Percentiles rank a stretch among this genome's conserved stretches.
Evolutionary conservation across 495 filamentous ascomycete genomes (phyloP).

Genomic region (Sphaerosporella brunnea): DNA sequence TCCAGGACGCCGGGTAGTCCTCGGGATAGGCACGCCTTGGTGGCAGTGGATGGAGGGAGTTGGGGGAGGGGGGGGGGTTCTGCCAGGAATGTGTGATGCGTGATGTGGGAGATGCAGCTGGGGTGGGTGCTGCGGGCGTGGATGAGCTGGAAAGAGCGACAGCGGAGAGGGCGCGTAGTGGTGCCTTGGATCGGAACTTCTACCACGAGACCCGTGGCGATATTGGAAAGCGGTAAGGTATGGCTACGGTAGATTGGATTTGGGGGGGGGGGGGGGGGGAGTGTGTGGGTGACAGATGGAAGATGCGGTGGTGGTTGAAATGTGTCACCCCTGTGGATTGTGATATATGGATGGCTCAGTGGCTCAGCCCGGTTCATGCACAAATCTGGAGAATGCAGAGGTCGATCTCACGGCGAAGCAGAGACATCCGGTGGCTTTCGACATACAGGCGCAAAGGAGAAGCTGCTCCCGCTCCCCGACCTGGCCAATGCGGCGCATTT

Average conservation of each 20-base stretch:
- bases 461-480: too few relatives aligned
- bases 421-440: too few relatives aligned
- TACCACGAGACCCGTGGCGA: not conserved
- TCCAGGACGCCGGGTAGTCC: constrained; percentile 13
- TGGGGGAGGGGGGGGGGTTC: not conserved
- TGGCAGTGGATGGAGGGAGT: not conserved
- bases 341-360: too few relatives aligned
- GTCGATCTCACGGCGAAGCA: too few relatives aligned
- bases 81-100: not conserved
- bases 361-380: too few relatives aligned
- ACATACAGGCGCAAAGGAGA: too few relatives aligned
- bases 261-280: not conserved
- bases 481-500: too few relatives aligned
- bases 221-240: too few relatives aligned
- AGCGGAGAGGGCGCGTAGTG: not conserved
- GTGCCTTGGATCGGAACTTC: not conserved
- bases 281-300: not conserved
- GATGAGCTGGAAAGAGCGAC: not conserved
- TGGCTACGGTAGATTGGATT: not conserved
- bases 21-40: not conserved
- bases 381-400: too few relatives aligned
- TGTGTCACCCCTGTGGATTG: too few relatives aligned
- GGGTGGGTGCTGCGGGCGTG: not conserved
- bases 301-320: not conserved
- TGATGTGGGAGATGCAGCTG: not conserved